Evolutionary conservation across 2,329 filamentous ascomycete genomes (phyloP), one percentile per base, ranked within the genome.

Genomic region (Botryosphaeria dothidea): DNA sequence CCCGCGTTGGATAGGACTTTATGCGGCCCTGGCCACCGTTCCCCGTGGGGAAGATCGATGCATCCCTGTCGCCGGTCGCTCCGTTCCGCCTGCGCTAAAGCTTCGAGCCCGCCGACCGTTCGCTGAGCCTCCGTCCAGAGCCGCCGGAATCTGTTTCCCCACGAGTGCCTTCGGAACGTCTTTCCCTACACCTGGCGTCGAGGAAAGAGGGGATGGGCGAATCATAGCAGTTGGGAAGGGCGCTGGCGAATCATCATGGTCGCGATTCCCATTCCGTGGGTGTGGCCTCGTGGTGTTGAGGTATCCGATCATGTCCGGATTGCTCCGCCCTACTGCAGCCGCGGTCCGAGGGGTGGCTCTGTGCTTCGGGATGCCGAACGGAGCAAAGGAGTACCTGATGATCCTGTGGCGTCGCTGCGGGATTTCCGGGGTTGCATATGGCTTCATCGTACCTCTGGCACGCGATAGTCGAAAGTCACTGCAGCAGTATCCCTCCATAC

Each of bases 341-440:
- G 13, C 15, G 49, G 17, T 52, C 49, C 27, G 51, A 38, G 11
- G 25, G 11, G 29, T 38, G 31, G 51, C 19, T 9, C 6, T 23
- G 31, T 11, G 11, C 11, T 38, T 56, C 29, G 29, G 31, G 31
- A 56, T 56, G 27, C 48, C 51, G 29, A 17, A 3, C 21, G n/a
- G 8, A 19, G 31, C 11, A 19, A 23, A 25, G 3, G 13, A 7
- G 34, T 17, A 2, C 34, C 31, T 56, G 34, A 15, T 25, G 31
- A 25, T 38, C 31, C 3, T 38, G 31, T 17, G 29, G 17, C 27
- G 11, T 5, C 31, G 31, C n/a, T 17, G 19, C 51, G 31, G n/a
- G 5, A 56, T 17, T 36, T 85, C 85, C 17, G 82, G 77, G 43
- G 75, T 75, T 52, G 31, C 5, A 5, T 34, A 34, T 34, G 31